Base-by-base conservation (phyloP, 768 basidiomycete species). In the Russula olivacea region DNA sequence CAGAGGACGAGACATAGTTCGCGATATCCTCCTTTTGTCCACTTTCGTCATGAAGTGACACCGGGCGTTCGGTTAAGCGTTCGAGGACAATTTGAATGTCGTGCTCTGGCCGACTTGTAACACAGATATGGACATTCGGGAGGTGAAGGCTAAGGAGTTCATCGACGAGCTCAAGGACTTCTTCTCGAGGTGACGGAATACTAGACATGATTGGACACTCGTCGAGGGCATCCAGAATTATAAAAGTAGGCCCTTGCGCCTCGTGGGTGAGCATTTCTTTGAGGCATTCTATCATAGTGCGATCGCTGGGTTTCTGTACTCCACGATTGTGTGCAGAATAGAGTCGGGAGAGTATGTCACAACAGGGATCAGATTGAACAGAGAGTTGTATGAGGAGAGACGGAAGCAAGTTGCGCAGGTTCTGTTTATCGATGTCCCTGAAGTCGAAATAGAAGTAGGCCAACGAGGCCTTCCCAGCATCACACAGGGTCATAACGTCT, bases 31-130 rank as follows among this genome's bases (percentile, higher is more conserved):
- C 32, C 9, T 43, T 23, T 19, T 38, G 41, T 30, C 55, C 40
- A 30, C 40, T 43, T 43, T 55, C 40, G 10, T 55, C 55, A 43
- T 55, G 55, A 30, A 55, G 55, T 1, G 55, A 55, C 9, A 55
- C 55, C 6, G n/a, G 21, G 9, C 9, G 15, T 45, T 0, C 2
- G 30, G 61, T 7, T 4, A 62, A 19, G 2, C 30, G 5, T 28
- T 57, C 14, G 21, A 62, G 41, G 21, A 36, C 40, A 15, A 2
- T 1, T 19, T 6, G 49, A 23, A 62, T 51, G 40, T 62, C 61
- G 12, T 36, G 40, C 48, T 62, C 55, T 0, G 61, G 30, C 3
- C 61, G 55, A 34, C 61, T 62, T 11, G 61, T 57, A 0, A 51
- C 61, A 12, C 61, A 62, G 3, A 62, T n/a, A 28, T 25, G 55